phyloP scores from a whole-genome alignment of 495 filamentous ascomycete genomes.

The Sabuloglossum arenarium region DNA sequence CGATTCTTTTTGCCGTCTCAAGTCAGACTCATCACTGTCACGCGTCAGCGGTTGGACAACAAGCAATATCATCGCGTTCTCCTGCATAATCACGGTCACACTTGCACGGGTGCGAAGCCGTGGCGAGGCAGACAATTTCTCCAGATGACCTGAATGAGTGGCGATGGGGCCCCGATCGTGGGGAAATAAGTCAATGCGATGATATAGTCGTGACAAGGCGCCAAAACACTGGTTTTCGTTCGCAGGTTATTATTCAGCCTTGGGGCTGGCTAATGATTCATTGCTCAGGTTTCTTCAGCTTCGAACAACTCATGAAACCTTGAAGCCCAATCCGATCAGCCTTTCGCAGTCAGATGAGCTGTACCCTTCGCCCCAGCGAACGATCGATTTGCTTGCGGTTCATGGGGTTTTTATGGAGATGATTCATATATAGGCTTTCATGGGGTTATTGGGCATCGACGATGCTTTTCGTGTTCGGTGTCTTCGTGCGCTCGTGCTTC shows the following conservation, averaged over 20 bases:
- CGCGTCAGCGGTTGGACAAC: neutral
- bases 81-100: slow-evolving; percentile 1
- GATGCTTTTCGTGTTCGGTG: neutral
- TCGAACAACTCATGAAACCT: slow-evolving; percentile 1
- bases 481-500: neutral
- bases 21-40: neutral
- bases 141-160: slow-evolving; percentile 1
- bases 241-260: neutral
- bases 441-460: neutral
- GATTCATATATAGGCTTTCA: neutral
- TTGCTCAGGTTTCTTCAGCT: slow-evolving; percentile 1
- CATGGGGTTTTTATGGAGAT: neutral
- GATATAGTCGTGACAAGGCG: neutral
- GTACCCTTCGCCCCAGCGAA: neutral
- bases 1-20: neutral
- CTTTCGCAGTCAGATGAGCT: slow-evolving; percentile 1
- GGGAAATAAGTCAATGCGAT: neutral
- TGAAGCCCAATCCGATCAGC: neutral
- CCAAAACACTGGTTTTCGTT: neutral
- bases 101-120: neutral
- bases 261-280: neutral
- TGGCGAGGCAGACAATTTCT: neutral
- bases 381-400: neutral
- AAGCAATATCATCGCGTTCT: neutral
- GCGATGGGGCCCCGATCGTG: neutral